A percentile compares a stretch with the other conserved stretches of the same genome.
Conservation (phyloP, 305 asterid genomes). For the Solanum hybrid region DNA sequence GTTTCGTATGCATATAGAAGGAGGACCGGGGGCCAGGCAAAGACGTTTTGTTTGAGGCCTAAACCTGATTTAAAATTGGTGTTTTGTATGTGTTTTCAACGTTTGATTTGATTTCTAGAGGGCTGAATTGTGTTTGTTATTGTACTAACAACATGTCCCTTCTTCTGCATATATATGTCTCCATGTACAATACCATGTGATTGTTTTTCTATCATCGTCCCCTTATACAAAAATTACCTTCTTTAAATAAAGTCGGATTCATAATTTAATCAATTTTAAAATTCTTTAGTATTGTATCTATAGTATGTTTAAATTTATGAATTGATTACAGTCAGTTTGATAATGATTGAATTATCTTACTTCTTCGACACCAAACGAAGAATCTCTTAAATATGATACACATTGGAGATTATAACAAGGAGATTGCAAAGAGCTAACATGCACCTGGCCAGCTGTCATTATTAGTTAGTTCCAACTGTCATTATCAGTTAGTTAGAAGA, state of each 20-base stretch:
- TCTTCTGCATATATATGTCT: constrained; percentile 17
- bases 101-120: background rate
- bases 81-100: background rate
- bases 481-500: no score
- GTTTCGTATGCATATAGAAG: background rate
- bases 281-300: background rate
- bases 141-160: constrained; percentile 21
- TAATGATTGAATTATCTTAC: background rate
- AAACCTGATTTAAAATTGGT: background rate
- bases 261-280: background rate
- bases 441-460: no score
- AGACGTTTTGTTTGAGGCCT: background rate
- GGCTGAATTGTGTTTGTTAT: background rate
- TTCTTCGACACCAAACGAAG: background rate
- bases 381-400: background rate
- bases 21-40: background rate
- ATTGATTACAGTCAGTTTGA: background rate
- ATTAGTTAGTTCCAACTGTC: no score
- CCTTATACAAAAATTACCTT: background rate
- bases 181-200: constrained; percentile 24
- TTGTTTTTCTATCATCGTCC: constrained; percentile 6
- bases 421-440: no score
- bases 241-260: background rate
- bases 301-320: background rate
- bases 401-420: no score